Conservation (phyloP, 805 yeast genomes). For the Jamesozyma lodderae region DNA sequence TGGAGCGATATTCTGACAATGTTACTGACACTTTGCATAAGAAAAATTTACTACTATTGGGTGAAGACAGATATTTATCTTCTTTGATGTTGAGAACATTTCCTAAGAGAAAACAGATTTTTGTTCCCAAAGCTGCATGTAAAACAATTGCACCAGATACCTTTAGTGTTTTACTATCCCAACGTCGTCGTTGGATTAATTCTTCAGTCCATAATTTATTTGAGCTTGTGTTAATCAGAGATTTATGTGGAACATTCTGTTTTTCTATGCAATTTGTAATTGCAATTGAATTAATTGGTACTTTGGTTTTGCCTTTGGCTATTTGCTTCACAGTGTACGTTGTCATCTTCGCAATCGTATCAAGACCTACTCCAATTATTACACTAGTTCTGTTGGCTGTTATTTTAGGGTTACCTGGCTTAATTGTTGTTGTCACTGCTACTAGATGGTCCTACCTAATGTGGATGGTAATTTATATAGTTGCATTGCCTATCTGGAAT, state of each 20-base stretch:
- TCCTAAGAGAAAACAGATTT: conserved; percentile 80
- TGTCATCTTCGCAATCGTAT: conserved; percentile 56
- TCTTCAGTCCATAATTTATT: conserved; percentile 88
- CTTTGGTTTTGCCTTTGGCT: conserved; percentile 83
- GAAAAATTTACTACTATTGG: conserved; percentile 74
- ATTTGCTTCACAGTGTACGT: conserved; percentile 76
- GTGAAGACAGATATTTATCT: conserved; percentile 83
- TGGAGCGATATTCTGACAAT: conserved; percentile 82
- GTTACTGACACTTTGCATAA: conserved; percentile 75
- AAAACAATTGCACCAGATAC: conserved; percentile 83
- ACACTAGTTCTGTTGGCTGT: conserved; percentile 68
- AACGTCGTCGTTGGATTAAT: conserved; percentile 94
- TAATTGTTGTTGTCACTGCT: conserved; percentile 72
- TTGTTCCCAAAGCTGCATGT: conserved; percentile 86
- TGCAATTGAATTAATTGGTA: conserved; percentile 74
- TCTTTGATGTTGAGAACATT: conserved; percentile 81
- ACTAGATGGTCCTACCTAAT: conserved; percentile 60
- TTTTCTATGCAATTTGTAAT: conserved; percentile 92
- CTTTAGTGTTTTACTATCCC: conserved; percentile 73
- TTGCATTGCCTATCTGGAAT: conserved; percentile 91
- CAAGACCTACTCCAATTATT: conserved; percentile 66
- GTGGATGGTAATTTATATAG: conserved; percentile 71
- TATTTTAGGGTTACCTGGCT: conserved; percentile 79
- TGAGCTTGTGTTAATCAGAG: conserved; percentile 77
- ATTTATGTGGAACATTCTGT: conserved; percentile 89